Percentiles rank a stretch among this genome's conserved stretches.
Conservation (phyloP, 345 rosid genomes). For the Euphorbia tirucalli region DNA sequence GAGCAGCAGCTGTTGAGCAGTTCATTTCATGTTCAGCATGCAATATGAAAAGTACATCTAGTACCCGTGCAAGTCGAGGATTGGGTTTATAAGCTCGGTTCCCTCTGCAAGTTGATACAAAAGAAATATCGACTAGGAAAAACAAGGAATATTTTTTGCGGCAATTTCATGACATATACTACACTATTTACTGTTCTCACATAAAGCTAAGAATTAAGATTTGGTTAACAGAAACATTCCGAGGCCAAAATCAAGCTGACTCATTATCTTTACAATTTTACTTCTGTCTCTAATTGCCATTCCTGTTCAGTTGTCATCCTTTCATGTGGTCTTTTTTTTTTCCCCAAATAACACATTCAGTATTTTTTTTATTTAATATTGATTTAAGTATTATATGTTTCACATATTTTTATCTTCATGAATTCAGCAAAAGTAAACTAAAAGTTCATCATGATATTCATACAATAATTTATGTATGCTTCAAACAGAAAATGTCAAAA, state of each 20-base stretch:
- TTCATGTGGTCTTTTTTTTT: neutral
- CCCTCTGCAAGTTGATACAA: conserved; percentile 53
- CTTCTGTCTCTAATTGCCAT: neutral
- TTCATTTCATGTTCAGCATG: conserved; percentile 99
- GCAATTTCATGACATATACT: neutral
- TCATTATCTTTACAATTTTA: neutral
- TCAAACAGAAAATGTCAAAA: neutral
- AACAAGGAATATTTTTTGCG: conserved; percentile 4
- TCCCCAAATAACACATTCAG: neutral
- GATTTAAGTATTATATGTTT: neutral
- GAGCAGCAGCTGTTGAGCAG: conserved; percentile 92
- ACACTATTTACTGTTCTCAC: neutral
- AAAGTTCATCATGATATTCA: neutral
- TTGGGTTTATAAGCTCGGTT: conserved; percentile 82
- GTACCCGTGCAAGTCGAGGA: conserved; percentile 84
- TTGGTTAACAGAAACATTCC: neutral
- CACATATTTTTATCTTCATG: neutral
- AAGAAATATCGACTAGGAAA: neutral
- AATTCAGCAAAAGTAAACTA: neutral
- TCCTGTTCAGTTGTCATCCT: neutral
- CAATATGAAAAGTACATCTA: conserved; percentile 84
- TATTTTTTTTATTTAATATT: neutral
- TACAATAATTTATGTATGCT: neutral
- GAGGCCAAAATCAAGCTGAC: neutral
- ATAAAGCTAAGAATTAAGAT: neutral